Percentiles rank a stretch among this genome's conserved stretches.
Conservation (phyloP, 805 yeast genomes). For the Cyberlindnera misumaiensis region DNA sequence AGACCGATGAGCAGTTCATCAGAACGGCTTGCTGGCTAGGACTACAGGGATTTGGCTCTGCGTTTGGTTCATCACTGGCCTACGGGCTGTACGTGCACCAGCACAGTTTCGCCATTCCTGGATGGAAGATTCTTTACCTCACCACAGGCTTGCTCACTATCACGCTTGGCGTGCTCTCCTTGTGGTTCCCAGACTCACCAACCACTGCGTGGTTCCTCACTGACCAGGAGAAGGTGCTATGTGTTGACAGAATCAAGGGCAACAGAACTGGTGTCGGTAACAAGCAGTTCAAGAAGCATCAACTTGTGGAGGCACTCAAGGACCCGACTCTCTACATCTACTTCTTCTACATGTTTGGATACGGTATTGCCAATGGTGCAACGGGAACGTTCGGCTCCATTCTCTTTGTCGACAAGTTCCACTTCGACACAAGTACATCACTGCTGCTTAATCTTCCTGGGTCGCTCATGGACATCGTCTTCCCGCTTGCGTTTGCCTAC, state of each 20-base stretch:
- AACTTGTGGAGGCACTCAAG: constrained; percentile 41
- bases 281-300: constrained; percentile 45
- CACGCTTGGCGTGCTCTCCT: constrained; percentile 38
- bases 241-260: constrained; percentile 44
- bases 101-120: constrained; percentile 31
- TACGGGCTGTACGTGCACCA: constrained; percentile 40
- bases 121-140: constrained; percentile 58
- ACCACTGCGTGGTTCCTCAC: constrained; percentile 39
- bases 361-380: constrained; percentile 49
- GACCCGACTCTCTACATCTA: constrained; percentile 46
- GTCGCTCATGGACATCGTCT: constrained; percentile 26
- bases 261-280: constrained; percentile 57
- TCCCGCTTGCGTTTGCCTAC: constrained; percentile 4
- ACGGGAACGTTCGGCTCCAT: constrained; percentile 15
- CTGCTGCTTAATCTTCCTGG: constrained; percentile 32
- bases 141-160: constrained; percentile 55
- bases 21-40: constrained; percentile 39
- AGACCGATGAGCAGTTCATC: constrained; percentile 35
- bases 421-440: constrained; percentile 24
- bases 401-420: constrained; percentile 11
- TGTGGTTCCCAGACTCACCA: constrained; percentile 54
- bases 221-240: constrained; percentile 39
- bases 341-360: constrained; percentile 33
- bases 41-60: constrained; percentile 37
- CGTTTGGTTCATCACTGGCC: constrained; percentile 46